These are phyloP conservation scores for Pseudoperonospora humuli DNA, from an alignment of 352 stramenopile species.

Conservation along the genomic window DNA sequence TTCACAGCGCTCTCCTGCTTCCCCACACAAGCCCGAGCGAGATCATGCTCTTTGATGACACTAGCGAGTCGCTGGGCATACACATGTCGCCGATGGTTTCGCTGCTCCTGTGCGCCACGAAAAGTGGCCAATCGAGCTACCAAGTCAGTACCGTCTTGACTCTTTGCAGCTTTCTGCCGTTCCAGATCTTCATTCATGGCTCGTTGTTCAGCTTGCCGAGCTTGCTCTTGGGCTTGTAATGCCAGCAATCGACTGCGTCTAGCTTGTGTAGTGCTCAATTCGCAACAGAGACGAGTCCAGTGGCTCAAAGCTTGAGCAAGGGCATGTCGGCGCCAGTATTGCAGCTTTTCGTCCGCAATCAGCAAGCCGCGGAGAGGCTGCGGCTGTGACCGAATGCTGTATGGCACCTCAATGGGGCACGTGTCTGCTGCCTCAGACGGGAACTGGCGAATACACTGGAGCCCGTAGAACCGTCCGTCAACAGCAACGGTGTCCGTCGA, in stretches of 20 bases:
- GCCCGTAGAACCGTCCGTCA: conserved; percentile 45
- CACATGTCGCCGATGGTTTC: too few relatives aligned
- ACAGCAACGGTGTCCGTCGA: conserved; percentile 2
- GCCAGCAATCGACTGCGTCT: conserved; percentile 12
- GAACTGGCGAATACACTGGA: conserved; percentile 24
- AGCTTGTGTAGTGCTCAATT: too few relatives aligned
- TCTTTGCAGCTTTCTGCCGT: too few relatives aligned
- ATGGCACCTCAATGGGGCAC: conserved; percentile 4
- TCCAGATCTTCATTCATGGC: too few relatives aligned
- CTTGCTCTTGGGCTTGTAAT: conserved; percentile 23
- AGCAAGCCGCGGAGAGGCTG: conserved; percentile 17
- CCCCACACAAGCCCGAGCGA: too few relatives aligned
- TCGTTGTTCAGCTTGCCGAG: conserved; percentile 22
- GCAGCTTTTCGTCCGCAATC: conserved; percentile 18
- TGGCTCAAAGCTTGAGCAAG: conserved; percentile 6
- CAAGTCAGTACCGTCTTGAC: too few relatives aligned
- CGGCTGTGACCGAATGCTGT: not conserved
- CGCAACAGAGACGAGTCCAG: too few relatives aligned
- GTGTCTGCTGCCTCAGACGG: not conserved
- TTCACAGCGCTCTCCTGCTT: too few relatives aligned
- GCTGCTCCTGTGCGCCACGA: too few relatives aligned
- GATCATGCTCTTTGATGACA: too few relatives aligned
- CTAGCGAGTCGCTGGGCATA: too few relatives aligned
- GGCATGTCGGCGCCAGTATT: conserved; percentile 11
- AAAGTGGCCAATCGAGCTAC: too few relatives aligned